Base-by-base conservation (phyloP, 2,329 filamentous ascomycete species). In the Cladophialophora yegresii region DNA sequence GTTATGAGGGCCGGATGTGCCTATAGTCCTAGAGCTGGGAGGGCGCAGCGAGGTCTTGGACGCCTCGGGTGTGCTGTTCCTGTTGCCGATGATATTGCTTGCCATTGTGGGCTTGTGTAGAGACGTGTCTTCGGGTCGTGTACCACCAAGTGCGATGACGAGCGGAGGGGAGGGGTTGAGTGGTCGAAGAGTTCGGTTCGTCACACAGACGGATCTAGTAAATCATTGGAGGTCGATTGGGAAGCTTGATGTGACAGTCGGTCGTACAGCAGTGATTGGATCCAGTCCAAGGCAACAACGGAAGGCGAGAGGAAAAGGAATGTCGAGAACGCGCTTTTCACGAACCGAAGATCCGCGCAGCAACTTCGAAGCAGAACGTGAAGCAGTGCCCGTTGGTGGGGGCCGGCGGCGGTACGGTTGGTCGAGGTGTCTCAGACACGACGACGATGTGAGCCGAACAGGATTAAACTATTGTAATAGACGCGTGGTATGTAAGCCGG, bases 1-100 rank as follows among this genome's bases (percentile, higher is more conserved):
- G 40, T 43, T 62, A 78, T 93, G 91, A 62, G 89, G 89, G 67
- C 89, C 85, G 50, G 66, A 61, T 23, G 62, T 60, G 66, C 88
- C 90, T 72, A 96, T 83, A 51, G 89, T 85, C 72, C 93, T 87
- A 70, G 93, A 89, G 55, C 92, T 91, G 54, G 93, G 91, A 67
- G 93, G 90, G 73, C 96, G 88, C 69, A 91, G 88, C 59, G 89
- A 89, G 66, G 90, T 87, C 74, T 88, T 92, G 72, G 88, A 89
- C 60, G 90, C 91, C 82, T 98, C 95, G 61, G 95, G 95, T 53
- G 93, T 98, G 84, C 93, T 98, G 81, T 98, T 98, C 74, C 95
- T 90, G 81, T 98, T 98, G 71, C 87, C 87, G 77, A 88, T 85
- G 70, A 86, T 81, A 75, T 87, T 85, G 74, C 83, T 88, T 72